Evolutionary conservation across 2,329 filamentous ascomycete genomes (phyloP).

Genomic region (Cytospora piceicola): DNA sequence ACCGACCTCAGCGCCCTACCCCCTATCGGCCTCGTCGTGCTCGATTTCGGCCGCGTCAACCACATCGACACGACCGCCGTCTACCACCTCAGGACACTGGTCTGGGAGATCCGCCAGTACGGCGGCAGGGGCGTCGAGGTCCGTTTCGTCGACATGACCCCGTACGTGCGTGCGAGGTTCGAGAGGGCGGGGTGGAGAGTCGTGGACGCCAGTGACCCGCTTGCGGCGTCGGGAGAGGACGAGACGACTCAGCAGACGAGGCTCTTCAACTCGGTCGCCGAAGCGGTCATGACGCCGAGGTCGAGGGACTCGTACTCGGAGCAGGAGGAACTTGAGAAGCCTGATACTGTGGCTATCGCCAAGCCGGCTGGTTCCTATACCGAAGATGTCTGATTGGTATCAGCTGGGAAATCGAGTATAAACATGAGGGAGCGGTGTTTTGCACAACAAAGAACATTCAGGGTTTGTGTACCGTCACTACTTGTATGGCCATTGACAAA

Average conservation of each 20-base stretch:
- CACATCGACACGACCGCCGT: slow-evolving; percentile 59
- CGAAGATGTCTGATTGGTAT: slow-evolving; percentile 17
- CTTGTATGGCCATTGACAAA: no score
- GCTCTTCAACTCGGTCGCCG: slow-evolving; percentile 21
- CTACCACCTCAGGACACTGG: slow-evolving; percentile 51
- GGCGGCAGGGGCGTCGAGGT: slow-evolving; percentile 51
- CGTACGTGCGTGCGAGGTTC: slow-evolving; percentile 46
- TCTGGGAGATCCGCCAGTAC: slow-evolving; percentile 53
- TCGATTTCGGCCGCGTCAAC: slow-evolving; percentile 57
- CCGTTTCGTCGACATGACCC: slow-evolving; percentile 52
- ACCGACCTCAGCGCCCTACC: slow-evolving; percentile 39
- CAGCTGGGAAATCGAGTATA: not conserved
- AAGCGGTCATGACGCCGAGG: slow-evolving; percentile 22
- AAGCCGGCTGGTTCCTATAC: slow-evolving; percentile 9
- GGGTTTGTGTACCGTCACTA: no score
- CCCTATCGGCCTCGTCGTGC: slow-evolving; percentile 52
- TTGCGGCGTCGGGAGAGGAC: slow-evolving; percentile 3
- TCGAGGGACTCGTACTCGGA: slow-evolving; percentile 9
- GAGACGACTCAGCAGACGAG: slow-evolving; percentile 6
- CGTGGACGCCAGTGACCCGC: slow-evolving; percentile 31
- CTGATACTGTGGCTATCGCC: slow-evolving; percentile 1
- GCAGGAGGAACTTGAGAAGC: slow-evolving; percentile 15
- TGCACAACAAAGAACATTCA: no score
- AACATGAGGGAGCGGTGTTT: no score
- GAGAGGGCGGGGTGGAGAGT: slow-evolving; percentile 45